phyloP scores from a whole-genome alignment of 2,329 filamentous ascomycete genomes.

The Ophiostoma quercus region DNA sequence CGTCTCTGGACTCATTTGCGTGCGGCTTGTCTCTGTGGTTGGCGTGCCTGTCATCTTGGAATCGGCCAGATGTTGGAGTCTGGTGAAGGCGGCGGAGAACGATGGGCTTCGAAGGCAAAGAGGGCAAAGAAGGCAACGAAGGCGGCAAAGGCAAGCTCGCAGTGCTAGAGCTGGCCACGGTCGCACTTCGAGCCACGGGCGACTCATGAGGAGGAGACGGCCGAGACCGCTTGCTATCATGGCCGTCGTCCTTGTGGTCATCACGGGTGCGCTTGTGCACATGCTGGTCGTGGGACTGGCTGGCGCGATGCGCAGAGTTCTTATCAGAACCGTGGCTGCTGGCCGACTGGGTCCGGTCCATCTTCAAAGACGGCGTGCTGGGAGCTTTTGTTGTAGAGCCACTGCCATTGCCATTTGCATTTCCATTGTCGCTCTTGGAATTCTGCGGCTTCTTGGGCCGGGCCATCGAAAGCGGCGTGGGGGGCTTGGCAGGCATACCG shows the following conservation, averaged over 20 bases:
- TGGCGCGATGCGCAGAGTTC: background rate
- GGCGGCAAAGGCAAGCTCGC: background rate
- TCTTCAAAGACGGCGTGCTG: background rate
- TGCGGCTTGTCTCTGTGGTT: background rate
- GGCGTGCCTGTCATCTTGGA: background rate
- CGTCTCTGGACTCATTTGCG: background rate
- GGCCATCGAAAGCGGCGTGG: slow-evolving; percentile 24
- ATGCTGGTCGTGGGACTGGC: background rate
- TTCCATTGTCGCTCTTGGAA: background rate
- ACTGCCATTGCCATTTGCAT: background rate
- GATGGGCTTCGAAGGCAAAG: background rate
- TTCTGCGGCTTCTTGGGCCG: background rate
- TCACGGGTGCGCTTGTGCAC: slow-evolving; percentile 23
- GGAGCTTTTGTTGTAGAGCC: background rate
- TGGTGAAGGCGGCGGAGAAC: background rate
- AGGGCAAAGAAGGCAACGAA: no score
- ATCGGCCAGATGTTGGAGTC: background rate
- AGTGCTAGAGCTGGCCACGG: background rate
- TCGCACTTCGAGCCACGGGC: slow-evolving; percentile 10
- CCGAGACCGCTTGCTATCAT: slow-evolving; percentile 23
- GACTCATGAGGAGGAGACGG: slow-evolving; percentile 18
- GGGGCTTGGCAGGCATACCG: slow-evolving; percentile 25
- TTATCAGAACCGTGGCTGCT: background rate
- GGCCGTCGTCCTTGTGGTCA: slow-evolving; percentile 17
- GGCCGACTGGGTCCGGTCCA: background rate